Conservation (phyloP, 169 alveolate species). For the Eimeria sp. region DNA sequence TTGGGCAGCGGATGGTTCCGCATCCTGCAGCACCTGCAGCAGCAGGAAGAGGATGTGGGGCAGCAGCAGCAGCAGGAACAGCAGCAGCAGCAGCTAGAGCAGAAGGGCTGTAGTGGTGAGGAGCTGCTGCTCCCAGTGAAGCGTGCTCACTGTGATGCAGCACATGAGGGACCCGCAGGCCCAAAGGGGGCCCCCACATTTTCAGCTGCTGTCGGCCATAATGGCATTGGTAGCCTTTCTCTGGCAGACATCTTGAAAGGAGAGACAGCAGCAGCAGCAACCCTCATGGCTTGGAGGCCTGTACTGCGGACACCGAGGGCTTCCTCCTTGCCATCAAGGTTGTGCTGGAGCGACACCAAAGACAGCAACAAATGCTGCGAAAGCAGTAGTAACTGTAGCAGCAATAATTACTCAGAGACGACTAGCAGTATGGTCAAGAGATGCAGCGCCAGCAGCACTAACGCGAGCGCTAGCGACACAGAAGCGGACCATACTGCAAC, state of each 20-base stretch:
- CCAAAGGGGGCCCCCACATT: too few species aligned
- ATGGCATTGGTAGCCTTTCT: background rate
- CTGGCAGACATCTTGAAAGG: background rate
- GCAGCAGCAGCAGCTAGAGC: too few species aligned
- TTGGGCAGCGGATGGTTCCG: constrained; percentile 21
- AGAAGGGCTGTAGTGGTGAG: background rate
- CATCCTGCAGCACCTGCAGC: constrained; percentile 4
- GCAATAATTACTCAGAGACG: too few species aligned
- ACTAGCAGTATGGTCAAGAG: background rate
- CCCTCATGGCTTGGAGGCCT: constrained; percentile 20
- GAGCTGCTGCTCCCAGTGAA: constrained; percentile 10
- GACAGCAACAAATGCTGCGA: constrained; percentile 1
- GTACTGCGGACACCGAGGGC: constrained; percentile 34
- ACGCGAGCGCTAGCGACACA: background rate
- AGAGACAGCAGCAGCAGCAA: constrained; percentile 36
- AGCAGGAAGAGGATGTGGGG: background rate
- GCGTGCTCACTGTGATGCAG: background rate
- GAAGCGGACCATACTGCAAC: background rate
- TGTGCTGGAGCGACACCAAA: background rate
- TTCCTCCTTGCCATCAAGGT: background rate
- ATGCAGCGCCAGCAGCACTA: background rate
- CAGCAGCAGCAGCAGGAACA: background rate
- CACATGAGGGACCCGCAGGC: too few species aligned
- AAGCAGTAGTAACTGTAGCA: background rate
- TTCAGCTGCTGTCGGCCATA: too few species aligned